These are phyloP conservation scores for Salvia sclarea DNA, from an alignment of 305 asterid genomes.

Conservation along the genomic window DNA sequence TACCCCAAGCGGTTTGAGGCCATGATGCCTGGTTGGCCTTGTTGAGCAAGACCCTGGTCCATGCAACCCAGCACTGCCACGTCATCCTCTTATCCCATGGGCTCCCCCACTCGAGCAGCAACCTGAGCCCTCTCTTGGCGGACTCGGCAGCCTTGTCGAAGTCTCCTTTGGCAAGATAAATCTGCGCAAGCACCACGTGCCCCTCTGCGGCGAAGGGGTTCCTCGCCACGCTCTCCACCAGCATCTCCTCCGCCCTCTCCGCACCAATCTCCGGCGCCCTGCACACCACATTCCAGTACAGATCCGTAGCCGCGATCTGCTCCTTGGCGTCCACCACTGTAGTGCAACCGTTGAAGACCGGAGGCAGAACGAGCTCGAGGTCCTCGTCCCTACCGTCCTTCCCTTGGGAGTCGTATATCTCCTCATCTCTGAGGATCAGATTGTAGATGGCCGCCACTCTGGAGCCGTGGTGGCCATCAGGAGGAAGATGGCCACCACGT, in stretches of 20 bases:
- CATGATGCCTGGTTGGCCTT: slow-evolving; percentile 64
- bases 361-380: slow-evolving; percentile 71
- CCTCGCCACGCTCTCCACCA: slow-evolving; percentile 53
- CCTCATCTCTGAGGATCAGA: slow-evolving; percentile 62
- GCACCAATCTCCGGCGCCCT: slow-evolving; percentile 36
- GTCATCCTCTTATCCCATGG: slow-evolving; percentile 95
- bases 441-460: slow-evolving; percentile 70
- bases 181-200: slow-evolving; percentile 62
- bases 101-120: slow-evolving; percentile 80
- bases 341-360: slow-evolving; percentile 55
- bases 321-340: slow-evolving; percentile 46
- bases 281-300: slow-evolving; percentile 80
- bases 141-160: slow-evolving; percentile 61
- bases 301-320: slow-evolving; percentile 61
- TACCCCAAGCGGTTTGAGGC: slow-evolving; percentile 63
- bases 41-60: slow-evolving; percentile 66
- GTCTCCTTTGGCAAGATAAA: slow-evolving; percentile 51
- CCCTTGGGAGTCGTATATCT: slow-evolving; percentile 33
- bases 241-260: slow-evolving; percentile 53
- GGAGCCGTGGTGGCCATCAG: too few species aligned
- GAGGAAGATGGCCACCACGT: slow-evolving; percentile 62
- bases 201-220: slow-evolving; percentile 77
- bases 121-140: slow-evolving; percentile 59
- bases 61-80: slow-evolving; percentile 89
- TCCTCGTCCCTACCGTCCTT: slow-evolving; percentile 54